Evolutionary conservation across 257 asterid species (phyloP).

Genomic region (Solanum clarkiae): DNA sequence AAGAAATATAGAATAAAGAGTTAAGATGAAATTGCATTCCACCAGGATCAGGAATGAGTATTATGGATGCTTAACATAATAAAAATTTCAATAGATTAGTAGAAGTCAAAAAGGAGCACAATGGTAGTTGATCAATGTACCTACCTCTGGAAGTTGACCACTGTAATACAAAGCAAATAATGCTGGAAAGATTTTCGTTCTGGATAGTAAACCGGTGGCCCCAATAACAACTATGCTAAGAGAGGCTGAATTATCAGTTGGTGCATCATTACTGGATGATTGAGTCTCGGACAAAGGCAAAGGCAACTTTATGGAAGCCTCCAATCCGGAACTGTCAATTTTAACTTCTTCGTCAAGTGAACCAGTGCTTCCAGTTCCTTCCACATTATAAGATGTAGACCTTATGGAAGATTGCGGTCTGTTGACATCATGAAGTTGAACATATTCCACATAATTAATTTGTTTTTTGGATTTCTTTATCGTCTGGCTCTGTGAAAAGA

Average conservation of each 20-base stretch:
- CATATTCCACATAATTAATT: not conserved
- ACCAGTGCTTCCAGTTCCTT: not conserved
- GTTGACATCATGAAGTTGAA: not conserved
- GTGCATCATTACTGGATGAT: not conserved
- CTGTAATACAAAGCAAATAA: constrained; percentile 35
- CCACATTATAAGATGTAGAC: not conserved
- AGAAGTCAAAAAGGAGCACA: not conserved
- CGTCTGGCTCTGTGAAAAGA: not conserved
- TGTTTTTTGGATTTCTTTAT: not conserved
- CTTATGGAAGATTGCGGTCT: not conserved
- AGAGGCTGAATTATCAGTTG: constrained; percentile 8
- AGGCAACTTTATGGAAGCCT: not conserved
- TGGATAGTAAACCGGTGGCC: constrained; percentile 48
- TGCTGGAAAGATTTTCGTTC: constrained; percentile 42
- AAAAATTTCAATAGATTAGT: not conserved
- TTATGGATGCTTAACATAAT: not conserved
- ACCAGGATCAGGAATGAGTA: not conserved
- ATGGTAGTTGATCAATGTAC: not conserved
- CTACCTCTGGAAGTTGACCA: constrained; percentile 43
- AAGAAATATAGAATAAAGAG: not conserved
- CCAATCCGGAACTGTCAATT: not conserved
- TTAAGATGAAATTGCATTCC: not conserved
- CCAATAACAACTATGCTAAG: constrained; percentile 43
- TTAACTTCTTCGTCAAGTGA: not conserved
- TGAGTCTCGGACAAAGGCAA: not conserved